Evolutionary conservation across 345 rosid species (phyloP).

Genomic region (Eucalyptus lansdowneana): DNA sequence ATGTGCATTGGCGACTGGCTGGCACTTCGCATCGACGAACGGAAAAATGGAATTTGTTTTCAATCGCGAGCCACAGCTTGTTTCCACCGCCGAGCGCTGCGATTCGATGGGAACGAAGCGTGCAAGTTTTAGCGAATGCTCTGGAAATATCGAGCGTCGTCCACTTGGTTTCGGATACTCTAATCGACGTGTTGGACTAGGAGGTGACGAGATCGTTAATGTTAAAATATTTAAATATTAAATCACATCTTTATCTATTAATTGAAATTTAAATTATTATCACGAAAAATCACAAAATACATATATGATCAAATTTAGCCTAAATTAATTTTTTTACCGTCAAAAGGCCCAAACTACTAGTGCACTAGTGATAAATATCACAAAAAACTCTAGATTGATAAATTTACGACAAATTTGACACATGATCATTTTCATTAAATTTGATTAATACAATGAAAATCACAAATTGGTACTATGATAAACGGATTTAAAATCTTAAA

Average conservation of each 20-base stretch:
- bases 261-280: neutral
- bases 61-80: neutral
- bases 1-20: neutral
- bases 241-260: accelerated
- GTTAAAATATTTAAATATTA: neutral
- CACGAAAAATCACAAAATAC: accelerated
- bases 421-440: no score
- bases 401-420: no score
- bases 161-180: neutral
- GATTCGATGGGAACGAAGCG: neutral
- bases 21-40: neutral
- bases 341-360: no score
- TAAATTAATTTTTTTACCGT: no score
- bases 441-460: no score
- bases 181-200: accelerated
- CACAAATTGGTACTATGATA: neutral
- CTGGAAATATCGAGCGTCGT: neutral
- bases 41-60: neutral
- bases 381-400: accelerated
- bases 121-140: neutral
- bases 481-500: no score
- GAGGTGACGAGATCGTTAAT: neutral
- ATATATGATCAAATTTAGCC: no score
- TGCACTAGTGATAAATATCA: no score
- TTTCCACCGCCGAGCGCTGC: neutral